These are phyloP conservation scores for Colletotrichum spinosum DNA, from an alignment of 2,329 filamentous ascomycete genomes.

Conservation along the genomic window DNA sequence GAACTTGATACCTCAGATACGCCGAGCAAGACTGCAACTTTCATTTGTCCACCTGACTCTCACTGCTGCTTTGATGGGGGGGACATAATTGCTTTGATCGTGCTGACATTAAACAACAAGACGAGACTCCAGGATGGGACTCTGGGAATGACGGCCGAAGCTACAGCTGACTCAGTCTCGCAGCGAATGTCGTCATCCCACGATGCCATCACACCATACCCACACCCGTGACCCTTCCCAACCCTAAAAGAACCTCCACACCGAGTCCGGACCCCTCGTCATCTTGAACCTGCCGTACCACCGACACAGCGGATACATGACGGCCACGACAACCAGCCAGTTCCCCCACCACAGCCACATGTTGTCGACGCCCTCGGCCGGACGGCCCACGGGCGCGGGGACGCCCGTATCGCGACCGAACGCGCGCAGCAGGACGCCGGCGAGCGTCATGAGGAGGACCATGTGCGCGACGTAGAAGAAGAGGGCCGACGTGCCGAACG, in stretches of 20 bases:
- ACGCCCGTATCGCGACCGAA: slow-evolving; percentile 50
- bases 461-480: slow-evolving; percentile 59
- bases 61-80: too few relatives aligned
- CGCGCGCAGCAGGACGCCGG: slow-evolving; percentile 40
- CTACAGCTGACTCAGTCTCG: too few relatives aligned
- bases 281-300: slow-evolving; percentile 58
- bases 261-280: slow-evolving; percentile 52
- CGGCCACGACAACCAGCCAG: slow-evolving; percentile 49
- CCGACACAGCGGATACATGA: slow-evolving; percentile 55
- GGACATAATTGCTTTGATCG: too few relatives aligned
- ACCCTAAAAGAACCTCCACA: slow-evolving; percentile 59
- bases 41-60: too few relatives aligned
- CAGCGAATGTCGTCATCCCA: slow-evolving; percentile 15
- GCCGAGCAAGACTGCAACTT: too few relatives aligned
- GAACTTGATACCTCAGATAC: too few relatives aligned
- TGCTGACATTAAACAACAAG: too few relatives aligned
- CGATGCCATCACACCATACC: slow-evolving; percentile 17
- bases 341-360: slow-evolving; percentile 50
- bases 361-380: slow-evolving; percentile 49
- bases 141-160: too few relatives aligned
- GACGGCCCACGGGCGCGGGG: slow-evolving; percentile 42
- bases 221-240: not conserved
- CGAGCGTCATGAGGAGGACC: slow-evolving; percentile 46
- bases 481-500: slow-evolving; percentile 58
- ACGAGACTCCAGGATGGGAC: too few relatives aligned